phyloP scores from a whole-genome alignment of 2,329 filamentous ascomycete species.

The Ascochyta koolunga region DNA sequence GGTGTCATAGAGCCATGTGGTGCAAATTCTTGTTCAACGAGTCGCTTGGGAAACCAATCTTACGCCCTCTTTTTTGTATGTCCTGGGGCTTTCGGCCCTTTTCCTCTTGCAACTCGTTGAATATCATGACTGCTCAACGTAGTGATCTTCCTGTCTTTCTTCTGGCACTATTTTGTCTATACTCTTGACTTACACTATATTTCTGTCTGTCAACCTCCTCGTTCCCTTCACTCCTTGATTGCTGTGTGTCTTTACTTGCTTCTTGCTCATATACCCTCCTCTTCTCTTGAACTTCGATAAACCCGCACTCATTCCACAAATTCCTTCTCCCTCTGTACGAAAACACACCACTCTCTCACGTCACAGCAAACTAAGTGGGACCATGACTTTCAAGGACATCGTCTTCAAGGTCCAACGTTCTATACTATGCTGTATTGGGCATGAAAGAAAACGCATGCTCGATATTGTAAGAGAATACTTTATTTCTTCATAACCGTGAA shows the following conservation, averaged over 20 bases:
- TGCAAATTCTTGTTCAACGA: slow-evolving; percentile 20
- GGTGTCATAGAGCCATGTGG: slow-evolving; percentile 31
- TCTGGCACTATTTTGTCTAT: slow-evolving; percentile 8
- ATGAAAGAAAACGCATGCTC: slow-evolving; percentile 27
- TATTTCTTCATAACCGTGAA: too few species aligned
- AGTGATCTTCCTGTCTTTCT: slow-evolving; percentile 5
- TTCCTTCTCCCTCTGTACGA: not conserved
- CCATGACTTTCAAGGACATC: slow-evolving; percentile 34
- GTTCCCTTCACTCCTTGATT: slow-evolving; percentile 3
- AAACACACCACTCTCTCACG: not conserved
- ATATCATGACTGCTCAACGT: slow-evolving; percentile 10
- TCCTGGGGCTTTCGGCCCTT: slow-evolving; percentile 7
- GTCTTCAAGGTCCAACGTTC: slow-evolving; percentile 27
- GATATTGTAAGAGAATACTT: slow-evolving; percentile 25
- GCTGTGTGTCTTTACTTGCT: slow-evolving; percentile 9
- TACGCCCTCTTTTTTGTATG: slow-evolving; percentile 15
- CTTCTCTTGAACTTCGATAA: slow-evolving; percentile 15
- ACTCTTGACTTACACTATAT: slow-evolving; percentile 6
- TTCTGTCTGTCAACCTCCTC: not conserved
- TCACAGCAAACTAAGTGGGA: slow-evolving; percentile 1
- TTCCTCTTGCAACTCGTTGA: slow-evolving; percentile 2
- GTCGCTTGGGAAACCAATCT: slow-evolving; percentile 31
- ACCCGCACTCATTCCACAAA: slow-evolving; percentile 8
- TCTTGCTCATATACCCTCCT: slow-evolving; percentile 20
- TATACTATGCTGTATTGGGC: slow-evolving; percentile 36